Base-by-base conservation (phyloP, 1,139 yeast species). In the Nematodospora anomalae region DNA sequence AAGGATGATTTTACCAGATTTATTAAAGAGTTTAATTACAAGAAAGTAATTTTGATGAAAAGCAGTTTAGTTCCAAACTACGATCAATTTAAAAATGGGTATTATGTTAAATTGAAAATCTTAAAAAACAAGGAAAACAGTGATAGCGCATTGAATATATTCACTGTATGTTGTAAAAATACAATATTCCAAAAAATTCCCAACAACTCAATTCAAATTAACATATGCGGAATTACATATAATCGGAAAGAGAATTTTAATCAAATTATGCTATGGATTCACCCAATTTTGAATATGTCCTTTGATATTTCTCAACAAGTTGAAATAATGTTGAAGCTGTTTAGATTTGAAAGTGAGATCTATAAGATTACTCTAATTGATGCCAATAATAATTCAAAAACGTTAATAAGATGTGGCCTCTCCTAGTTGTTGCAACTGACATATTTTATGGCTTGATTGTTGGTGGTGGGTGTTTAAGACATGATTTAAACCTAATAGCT, bases 241-340 rank as follows among this genome's bases (percentile, higher is more conserved):
- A 27, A 29, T 6, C 12, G 21, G 12, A 35, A 32, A 13, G 11
- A 14, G 7, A 15, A 32, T 11, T 16, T 30, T 5, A 32, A 35
- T 8, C 44, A 42, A 34, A 26, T 44, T 3, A 33, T 33, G 6
- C 21, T 43, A 6, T 44, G 47, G 47, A 41, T 44, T 21, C 45
- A 44, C 26, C 47, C 47, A 11, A 30, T 39, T 15, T 31, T 37
- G 24, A 38, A 36, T 24, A 43, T 42, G 42, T 42, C 47, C 2
- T 44, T 44, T 33, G 37, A 36, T 27, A 44, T 44, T 11, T 21
- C 34, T 12, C 27, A 32, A 14, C 46, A 42, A 37, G 43, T 36
- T 26, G 22, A 12, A 8, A 30, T 36, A 10, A 28, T 42, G 16
- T 30, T 42, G 12, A 35, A 36, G 14, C 40, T 29, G 37, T 33